A percentile compares a stretch with the other conserved stretches of the same genome.
These are phyloP conservation scores for Populus hybrid DNA, from an alignment of 441 rosid species.

Conservation along the genomic window DNA sequence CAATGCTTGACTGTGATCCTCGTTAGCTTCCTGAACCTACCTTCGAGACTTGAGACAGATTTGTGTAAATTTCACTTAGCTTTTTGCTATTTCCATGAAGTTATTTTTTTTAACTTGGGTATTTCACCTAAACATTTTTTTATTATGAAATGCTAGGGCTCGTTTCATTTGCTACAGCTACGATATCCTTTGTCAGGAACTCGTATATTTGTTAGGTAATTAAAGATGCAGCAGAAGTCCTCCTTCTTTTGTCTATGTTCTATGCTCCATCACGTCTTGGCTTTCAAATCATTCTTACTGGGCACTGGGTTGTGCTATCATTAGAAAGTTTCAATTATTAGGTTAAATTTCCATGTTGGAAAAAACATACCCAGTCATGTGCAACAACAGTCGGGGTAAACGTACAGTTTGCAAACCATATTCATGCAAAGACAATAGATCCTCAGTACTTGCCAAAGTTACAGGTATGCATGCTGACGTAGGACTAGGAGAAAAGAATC, in stretches of 20 bases:
- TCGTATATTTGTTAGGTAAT: not conserved
- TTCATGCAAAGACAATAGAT: not conserved
- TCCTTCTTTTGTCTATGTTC: not conserved
- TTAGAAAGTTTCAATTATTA: not conserved
- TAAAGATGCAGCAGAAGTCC: not conserved
- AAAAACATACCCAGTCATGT: not conserved
- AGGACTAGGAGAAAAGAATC: not conserved
- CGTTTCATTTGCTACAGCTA: not conserved
- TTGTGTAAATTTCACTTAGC: no score
- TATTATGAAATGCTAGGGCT: not conserved
- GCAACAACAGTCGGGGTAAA: not conserved
- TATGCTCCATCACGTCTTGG: not conserved
- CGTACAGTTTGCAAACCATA: not conserved
- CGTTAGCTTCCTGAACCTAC: no score
- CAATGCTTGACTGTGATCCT: not conserved
- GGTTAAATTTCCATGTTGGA: not conserved
- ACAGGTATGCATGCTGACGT: not conserved
- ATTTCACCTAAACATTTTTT: not conserved
- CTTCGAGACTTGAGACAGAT: no score
- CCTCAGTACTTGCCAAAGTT: not conserved
- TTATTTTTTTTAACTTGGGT: no score
- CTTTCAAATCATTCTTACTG: not conserved
- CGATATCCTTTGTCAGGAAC: not conserved
- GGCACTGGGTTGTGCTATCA: not conserved
- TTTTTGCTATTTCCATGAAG: not conserved